Conservation (phyloP, 129 eudicot genomes). For the Chrysanthemum makinoi region DNA sequence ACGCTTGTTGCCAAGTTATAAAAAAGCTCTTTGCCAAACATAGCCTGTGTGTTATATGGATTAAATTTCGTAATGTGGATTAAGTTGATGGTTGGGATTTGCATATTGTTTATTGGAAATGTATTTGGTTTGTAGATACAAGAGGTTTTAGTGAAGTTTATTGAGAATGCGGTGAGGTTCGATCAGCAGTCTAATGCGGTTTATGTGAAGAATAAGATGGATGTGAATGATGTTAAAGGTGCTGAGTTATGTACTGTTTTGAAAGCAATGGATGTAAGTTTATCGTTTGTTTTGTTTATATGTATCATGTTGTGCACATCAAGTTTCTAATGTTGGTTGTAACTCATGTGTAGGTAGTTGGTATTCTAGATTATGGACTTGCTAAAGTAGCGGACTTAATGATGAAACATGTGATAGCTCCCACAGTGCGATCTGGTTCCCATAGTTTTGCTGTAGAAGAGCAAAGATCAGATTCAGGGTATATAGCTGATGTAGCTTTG, state of each 20-base stretch:
- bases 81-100: conserved; percentile 10
- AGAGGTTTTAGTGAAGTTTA: conserved; percentile 58
- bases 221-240: conserved; percentile 37
- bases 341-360: conserved; percentile 53
- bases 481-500: too few relatives aligned
- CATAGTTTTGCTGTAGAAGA: too few relatives aligned
- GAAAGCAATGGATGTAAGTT: conserved; percentile 93
- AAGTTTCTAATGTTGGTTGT: too few relatives aligned
- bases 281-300: not conserved
- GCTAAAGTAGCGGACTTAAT: conserved; percentile 94
- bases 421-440: too few relatives aligned
- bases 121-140: conserved; percentile 79
- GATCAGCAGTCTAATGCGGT: conserved; percentile 45
- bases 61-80: not conserved
- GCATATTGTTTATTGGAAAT: conserved; percentile 35
- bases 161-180: conserved; percentile 74
- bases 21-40: too few relatives aligned
- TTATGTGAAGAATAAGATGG: conserved; percentile 40
- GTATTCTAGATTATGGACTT: conserved; percentile 76
- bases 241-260: conserved; percentile 43
- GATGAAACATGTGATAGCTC: too few relatives aligned
- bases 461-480: conserved; percentile 28
- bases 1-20: too few relatives aligned
- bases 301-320: too few relatives aligned
- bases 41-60: not conserved